Base-by-base conservation (phyloP, 106 monocot species). In the Dendrobium chrysotoxum region DNA sequence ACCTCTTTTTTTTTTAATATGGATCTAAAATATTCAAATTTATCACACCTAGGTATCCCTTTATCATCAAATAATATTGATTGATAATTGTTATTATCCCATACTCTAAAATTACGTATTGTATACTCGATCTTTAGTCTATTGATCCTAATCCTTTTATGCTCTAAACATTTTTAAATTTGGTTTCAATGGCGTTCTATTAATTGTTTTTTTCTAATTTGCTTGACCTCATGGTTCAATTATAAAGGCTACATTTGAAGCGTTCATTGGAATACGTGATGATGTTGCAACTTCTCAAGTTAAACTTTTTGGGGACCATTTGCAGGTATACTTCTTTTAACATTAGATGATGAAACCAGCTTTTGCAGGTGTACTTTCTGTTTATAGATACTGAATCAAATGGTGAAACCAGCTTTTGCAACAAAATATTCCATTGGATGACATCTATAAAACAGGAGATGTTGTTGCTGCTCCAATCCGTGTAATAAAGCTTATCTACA, bases 231-330 rank as follows among this genome's bases (percentile, higher is more conserved):
- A 13, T 85, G 72, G 15, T 77, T 2, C 25, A 2, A 28, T 80
- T 71, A 12, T 87, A 72, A 86, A 93, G 93, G 97, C 97, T 81
- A 92, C 97, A 64, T 98, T 98, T 86, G 97, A 98, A 82, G 89
- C 94, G 78, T 98, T 94, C 81, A 77, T 98, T 78, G 97, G 97
- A 81, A 89, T 97, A 87, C 87, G 90, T 72, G 96, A 97, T 85
- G 92, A 94, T 81, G 41, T 57, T 40, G 92, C 91, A 82, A 94
- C 94, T 79, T 86, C 90, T 78, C 87, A 98, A 92, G 84, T 98
- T 50, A 94, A 98, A 89, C 85, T 98, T 65, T 98, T 98, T 57
- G 94, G 97, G 41, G 94, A 94, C 38, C 85, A 85, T 78, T 85
- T 98, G 66, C 89, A 89, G 92, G 97, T 98, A 91, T 78, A 13